A percentile compares a stretch with the other conserved stretches of the same genome.
Evolutionary conservation across 345 rosid species (phyloP).

Genomic region (Salix viminalis): DNA sequence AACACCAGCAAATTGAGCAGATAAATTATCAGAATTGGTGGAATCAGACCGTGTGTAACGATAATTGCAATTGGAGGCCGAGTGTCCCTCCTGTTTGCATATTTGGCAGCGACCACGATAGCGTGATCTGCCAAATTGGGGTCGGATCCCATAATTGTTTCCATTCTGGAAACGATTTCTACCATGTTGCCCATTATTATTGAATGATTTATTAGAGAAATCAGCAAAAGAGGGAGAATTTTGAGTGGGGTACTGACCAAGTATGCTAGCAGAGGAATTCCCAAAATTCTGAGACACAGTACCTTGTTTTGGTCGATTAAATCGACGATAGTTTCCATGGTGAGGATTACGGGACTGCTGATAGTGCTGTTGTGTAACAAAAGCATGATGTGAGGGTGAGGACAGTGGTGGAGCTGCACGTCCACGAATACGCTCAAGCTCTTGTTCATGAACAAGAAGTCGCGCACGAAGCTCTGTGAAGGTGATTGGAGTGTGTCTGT

Average conservation of each 20-base stretch:
- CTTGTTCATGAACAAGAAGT: not conserved
- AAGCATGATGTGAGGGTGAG: not conserved
- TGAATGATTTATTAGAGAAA: no score
- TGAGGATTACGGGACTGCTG: fast-evolving
- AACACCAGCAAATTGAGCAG: not conserved
- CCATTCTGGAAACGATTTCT: no score
- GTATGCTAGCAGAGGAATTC: no score
- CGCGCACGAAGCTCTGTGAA: not conserved
- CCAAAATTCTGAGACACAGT: no score
- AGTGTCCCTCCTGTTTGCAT: not conserved
- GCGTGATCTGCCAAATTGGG: not conserved
- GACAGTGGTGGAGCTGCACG: not conserved
- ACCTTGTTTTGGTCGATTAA: not conserved
- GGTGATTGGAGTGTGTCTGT: no score
- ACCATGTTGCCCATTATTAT: no score
- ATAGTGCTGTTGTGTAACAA: not conserved
- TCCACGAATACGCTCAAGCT: not conserved
- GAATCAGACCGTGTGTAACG: no score
- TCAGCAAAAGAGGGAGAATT: no score
- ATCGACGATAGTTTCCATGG: not conserved
- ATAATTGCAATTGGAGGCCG: not conserved
- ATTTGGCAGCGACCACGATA: not conserved
- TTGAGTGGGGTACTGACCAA: no score
- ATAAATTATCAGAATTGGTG: no score
- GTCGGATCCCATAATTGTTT: not conserved